Evolutionary conservation across 352 stramenopile species (phyloP), one percentile per base, ranked within the genome.

Genomic region (Phytophthora ohioensis): DNA sequence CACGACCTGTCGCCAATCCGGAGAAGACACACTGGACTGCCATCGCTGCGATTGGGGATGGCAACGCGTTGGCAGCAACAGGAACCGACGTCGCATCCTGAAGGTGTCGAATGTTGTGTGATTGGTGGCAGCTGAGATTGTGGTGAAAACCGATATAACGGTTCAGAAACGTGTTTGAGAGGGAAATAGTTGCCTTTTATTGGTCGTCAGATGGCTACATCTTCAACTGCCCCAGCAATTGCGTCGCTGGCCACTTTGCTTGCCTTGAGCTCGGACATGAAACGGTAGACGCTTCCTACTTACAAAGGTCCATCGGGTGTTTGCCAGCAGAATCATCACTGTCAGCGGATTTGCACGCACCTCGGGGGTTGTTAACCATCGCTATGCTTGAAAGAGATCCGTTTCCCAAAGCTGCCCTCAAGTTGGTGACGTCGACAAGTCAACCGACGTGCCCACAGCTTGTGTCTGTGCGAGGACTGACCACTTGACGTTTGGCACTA

Each of bases 1-100:
- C 21, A 90, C 53, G 3, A 78, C 74, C 46, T 76, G 52, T 12
- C 81, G 80, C 84, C 84, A 92, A 35, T 87, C 73, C 10, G 39
- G 55, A 31, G 45, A 61, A 0, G 52, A 55, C 9, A 52, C 21
- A n/a, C 6, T 31, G 12, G 57, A 72, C 21, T 46, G 49, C 42
- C 57, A 59, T 54, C 63, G 53, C 39, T 64, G 57, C 38, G 54
- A 57, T 11, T 59, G 48, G 3, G 59, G 30, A n/a, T 39, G 6
- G 42, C 46, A 21, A 27, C 47, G 59, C 31, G 30, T 35, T 13
- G 21, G 13, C 11, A 58, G 54, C 30, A 66, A 34, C 6, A 68
- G 46, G n/a, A 71, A 39, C 41, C 39, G 60, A 62, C 68, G 48
- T 47, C 64, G 54, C 70, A 73, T 77, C 36, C 51, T 45, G 54